phyloP scores from a whole-genome alignment of 495 filamentous ascomycete genomes.

The Pseudoneurospora amorphoporcata region DNA sequence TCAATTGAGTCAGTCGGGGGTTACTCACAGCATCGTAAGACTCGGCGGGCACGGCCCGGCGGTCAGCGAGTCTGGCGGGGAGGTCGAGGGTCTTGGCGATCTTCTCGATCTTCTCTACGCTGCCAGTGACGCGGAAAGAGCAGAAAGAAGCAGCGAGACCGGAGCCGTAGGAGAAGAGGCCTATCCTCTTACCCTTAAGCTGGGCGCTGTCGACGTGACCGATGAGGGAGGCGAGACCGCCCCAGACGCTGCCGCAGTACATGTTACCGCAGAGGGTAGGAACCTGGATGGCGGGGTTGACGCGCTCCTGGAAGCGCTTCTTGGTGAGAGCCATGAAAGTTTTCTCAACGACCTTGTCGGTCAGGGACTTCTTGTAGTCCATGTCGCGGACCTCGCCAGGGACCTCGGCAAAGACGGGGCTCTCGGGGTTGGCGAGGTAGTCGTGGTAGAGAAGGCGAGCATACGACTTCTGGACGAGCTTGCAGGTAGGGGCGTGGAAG shows the following conservation, averaged over 20 bases:
- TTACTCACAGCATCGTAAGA: constrained; percentile 72
- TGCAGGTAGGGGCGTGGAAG: constrained; percentile 97
- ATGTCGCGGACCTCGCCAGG: constrained; percentile 77
- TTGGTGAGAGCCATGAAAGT: constrained; percentile 87
- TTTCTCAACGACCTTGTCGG: constrained; percentile 94
- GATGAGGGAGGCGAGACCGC: constrained; percentile 68
- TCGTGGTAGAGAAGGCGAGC: constrained; percentile 95
- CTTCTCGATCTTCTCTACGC: constrained; percentile 58
- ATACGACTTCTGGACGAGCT: constrained; percentile 92
- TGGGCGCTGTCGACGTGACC: constrained; percentile 56
- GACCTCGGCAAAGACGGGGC: constrained; percentile 74
- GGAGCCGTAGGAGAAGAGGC: constrained; percentile 89
- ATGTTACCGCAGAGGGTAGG: constrained; percentile 97
- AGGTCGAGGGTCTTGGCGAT: constrained; percentile 75
- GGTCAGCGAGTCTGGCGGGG: constrained; percentile 58
- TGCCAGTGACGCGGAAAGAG: constrained; percentile 73
- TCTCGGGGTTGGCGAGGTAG: constrained; percentile 68
- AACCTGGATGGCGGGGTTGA: constrained; percentile 73
- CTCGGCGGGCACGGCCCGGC: constrained; percentile 61
- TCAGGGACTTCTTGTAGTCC: constrained; percentile 74
- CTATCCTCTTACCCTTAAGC: constrained; percentile 77
- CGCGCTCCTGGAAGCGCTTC: constrained; percentile 87
- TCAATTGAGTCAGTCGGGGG: background rate
- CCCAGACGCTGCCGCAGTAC: constrained; percentile 95
- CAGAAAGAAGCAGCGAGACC: constrained; percentile 86